Evolutionary conservation across 108 stramenopile genomes (phyloP).

Genomic region (Cyclotella choctawhatcheeana): DNA sequence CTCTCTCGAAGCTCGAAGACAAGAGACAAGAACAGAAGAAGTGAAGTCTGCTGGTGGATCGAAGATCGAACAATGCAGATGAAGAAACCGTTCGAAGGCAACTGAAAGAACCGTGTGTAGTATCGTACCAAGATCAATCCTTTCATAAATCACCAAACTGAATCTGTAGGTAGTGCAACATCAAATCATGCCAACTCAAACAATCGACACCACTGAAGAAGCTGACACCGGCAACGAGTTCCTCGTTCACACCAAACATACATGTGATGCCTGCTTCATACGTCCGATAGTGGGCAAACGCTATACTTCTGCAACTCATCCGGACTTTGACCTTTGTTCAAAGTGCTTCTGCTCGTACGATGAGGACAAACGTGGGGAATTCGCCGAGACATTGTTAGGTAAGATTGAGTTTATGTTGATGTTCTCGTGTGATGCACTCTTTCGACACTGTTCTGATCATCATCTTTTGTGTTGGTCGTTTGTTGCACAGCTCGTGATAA

Average conservation of each 20-base stretch:
- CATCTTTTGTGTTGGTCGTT: background rate
- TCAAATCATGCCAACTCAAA: background rate
- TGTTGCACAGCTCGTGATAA: constrained; percentile 29
- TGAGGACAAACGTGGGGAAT: constrained; percentile 66
- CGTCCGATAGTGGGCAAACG: constrained; percentile 87
- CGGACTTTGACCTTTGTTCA: constrained; percentile 82
- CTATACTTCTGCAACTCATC: constrained; percentile 59
- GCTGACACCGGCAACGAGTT: constrained; percentile 13
- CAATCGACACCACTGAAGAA: background rate
- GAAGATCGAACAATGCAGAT: too few species aligned
- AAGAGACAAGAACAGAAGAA: too few species aligned
- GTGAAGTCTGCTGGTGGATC: too few species aligned
- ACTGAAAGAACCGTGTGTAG: too few species aligned
- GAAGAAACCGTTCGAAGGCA: too few species aligned
- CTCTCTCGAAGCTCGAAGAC: too few species aligned
- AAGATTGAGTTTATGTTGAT: too few species aligned
- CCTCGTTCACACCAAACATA: constrained; percentile 55
- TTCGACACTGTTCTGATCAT: background rate
- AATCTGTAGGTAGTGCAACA: too few species aligned
- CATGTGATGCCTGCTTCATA: constrained; percentile 75
- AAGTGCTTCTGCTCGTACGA: constrained; percentile 59
- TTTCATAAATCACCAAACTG: too few species aligned
- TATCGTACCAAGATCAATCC: too few species aligned
- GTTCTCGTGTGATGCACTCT: background rate
- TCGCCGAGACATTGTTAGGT: constrained; percentile 63